Evolutionary conservation across 257 asterid genomes (phyloP), one percentile per base, ranked within the genome.

Genomic region (Rehmannia glutinosa): DNA sequence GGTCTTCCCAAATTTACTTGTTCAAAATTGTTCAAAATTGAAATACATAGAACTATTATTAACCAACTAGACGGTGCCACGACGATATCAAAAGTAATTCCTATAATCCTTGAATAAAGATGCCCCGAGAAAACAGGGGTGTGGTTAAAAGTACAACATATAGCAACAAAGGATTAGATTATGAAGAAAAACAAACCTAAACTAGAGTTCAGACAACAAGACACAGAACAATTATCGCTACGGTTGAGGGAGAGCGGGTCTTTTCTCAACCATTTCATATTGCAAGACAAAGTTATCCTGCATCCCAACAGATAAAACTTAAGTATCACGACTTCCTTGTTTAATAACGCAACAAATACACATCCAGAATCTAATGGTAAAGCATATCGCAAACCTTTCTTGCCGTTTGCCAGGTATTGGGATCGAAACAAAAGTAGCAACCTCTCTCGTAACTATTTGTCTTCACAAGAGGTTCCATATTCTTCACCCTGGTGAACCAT

Each of bases 231-330:
- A 51, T 47, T 54, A 24, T 11, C 35, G 51, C 73, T 71, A 36
- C 69, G 72, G 85, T 54, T 77, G 90, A 61, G 86, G 83, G 27
- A 87, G 74, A 11, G 8, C 12, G 1, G 96, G 92, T 54, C 87
- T 81, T 68, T 78, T 82, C 72, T 90, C 97, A 23, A 90, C 81
- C 92, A 80, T 69, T 28, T 87, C 94, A 64, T 87, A 90, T 20
- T 81, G 82, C 74, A 90, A 59, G 28, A 87, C 87, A 61, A 87
- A 82, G 79, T 87, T 86, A 64, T 90, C 97, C 96, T 90, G 88
- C 82, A 69, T 66, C 24, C 12, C 46, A 46, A 28, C 42, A 73
- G 49, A 35, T 13, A 17, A 33, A 27, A 25, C 46, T 24, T 32
- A 69, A 70, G 38, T 33, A 76, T 19, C 9, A 47, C n/a, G n/a